Base-by-base conservation (phyloP, 2,329 filamentous ascomycete species). In the Fusarium oligoseptatum region DNA sequence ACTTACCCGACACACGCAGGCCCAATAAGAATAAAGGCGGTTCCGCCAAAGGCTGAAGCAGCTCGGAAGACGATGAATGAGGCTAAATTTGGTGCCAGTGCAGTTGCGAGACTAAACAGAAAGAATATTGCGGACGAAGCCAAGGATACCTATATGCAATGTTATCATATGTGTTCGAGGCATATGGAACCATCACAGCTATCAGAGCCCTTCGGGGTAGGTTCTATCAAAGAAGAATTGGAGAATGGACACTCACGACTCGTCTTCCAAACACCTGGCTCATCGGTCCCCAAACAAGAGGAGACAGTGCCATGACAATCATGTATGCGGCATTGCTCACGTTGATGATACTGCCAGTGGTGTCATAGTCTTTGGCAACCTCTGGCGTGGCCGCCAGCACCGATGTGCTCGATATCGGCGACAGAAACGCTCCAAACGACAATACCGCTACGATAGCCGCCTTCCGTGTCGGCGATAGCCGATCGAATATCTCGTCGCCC, bases 271-370 rank as follows among this genome's bases (percentile, higher is more conserved):
- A 91, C 0, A 92, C 87, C 73, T 92, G 89, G 73, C 92, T 93
- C 68, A 94, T 84, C 0, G 93, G 93, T 0, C 93, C 92, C 88
- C 92, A 95, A 64, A 95, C 88, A 11, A 91, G 88, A 2, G 93
- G 91, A 15, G 88, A 89, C 6, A 94, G 66, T 0, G 92, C 93
- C 93, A 95, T 95, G 76, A 92, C 91, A 6, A 92, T 81, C 85
- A 94, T 88, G 76, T 94, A 94, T n/a, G 92, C 82, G 0, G 93
- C 93, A 82, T 95, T 96, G 78, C 89, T 92, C 52, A 93, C 82
- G 79, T 94, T 94, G 80, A 95, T 91, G 66, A 95, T 88, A 11
- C 88, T 89, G 6, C 91, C 92, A 0, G 89, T 92, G 0, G 92
- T 94, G 43, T 85, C 73, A 79, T 89, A 94, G 9, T 89, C 91